Percentiles rank a stretch among this genome's conserved stretches.
Conservation (phyloP, 306 rosid species). For the Carpinus viminea region DNA sequence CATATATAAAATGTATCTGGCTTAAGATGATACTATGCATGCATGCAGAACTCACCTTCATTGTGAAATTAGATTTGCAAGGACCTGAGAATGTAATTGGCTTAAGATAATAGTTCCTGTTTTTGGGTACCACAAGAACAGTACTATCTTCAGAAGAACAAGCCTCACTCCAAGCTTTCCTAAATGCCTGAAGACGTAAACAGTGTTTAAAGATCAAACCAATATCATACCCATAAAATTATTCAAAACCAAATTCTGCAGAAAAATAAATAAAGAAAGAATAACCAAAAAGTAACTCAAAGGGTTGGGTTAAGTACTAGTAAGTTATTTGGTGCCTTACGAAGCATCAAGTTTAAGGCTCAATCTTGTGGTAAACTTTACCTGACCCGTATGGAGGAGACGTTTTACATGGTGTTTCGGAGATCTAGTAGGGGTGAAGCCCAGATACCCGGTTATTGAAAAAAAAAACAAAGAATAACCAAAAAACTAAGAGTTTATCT, state of each 20-base stretch:
- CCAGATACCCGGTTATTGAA: neutral
- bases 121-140: conserved; percentile 53
- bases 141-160: conserved; percentile 48
- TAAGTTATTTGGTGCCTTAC: too few relatives aligned
- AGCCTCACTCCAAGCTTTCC: conserved; percentile 60
- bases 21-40: neutral
- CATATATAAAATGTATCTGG: neutral
- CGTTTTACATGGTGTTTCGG: too few relatives aligned
- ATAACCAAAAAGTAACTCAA: too few relatives aligned
- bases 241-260: neutral
- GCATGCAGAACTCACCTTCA: conserved; percentile 46
- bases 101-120: conserved; percentile 49
- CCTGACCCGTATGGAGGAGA: too few relatives aligned
- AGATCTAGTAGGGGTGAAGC: too few relatives aligned
- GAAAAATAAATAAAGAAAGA: neutral
- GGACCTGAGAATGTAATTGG: conserved; percentile 76
- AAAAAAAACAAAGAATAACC: neutral
- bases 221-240: neutral
- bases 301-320: too few relatives aligned
- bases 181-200: conserved; percentile 49
- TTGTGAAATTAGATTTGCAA: conserved; percentile 45
- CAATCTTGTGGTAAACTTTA: too few relatives aligned
- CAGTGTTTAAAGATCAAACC: neutral
- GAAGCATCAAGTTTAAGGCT: too few relatives aligned
- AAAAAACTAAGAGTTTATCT: too few relatives aligned